Conservation (phyloP, 495 filamentous ascomycete species). For the Annulohypoxylon moriforme region DNA sequence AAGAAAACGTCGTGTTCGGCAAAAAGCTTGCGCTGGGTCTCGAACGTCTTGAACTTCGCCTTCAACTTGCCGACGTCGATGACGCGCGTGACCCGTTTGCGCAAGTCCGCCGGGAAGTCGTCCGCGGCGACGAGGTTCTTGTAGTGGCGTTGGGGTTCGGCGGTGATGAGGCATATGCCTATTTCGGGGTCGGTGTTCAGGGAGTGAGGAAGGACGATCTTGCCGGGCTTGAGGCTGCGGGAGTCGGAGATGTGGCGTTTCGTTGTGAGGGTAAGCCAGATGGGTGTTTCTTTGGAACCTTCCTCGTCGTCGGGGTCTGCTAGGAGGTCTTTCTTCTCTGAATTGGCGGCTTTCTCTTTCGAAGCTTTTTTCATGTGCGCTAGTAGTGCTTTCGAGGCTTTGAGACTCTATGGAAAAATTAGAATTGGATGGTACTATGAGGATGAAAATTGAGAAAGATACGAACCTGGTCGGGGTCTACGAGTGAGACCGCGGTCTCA, state of each 20-base stretch:
- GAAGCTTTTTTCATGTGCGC: constrained; percentile 79
- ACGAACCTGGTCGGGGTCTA: constrained; percentile 60
- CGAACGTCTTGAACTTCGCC: constrained; percentile 86
- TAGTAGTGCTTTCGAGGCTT: constrained; percentile 84
- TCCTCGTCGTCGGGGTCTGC: constrained; percentile 70
- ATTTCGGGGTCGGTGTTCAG: constrained; percentile 63
- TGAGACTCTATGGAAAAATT: constrained; percentile 66
- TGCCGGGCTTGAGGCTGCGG: constrained; percentile 79
- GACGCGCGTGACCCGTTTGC: constrained; percentile 79
- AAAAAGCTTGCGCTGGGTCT: constrained; percentile 84
- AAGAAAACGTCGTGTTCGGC: constrained; percentile 88
- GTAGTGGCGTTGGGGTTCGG: constrained; percentile 84
- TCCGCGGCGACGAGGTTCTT: constrained; percentile 85
- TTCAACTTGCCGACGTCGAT: constrained; percentile 86
- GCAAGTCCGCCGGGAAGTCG: constrained; percentile 77
- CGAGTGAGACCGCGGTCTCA: constrained; percentile 50
- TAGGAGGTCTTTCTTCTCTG: constrained; percentile 75
- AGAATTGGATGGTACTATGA: not conserved
- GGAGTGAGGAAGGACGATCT: constrained; percentile 72
- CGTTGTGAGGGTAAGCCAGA: constrained; percentile 89
- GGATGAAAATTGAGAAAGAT: not conserved
- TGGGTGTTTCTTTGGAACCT: constrained; percentile 69
- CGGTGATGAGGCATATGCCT: constrained; percentile 51
- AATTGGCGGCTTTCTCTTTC: constrained; percentile 63
- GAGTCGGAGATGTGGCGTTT: constrained; percentile 87